Evolutionary conservation across 1,139 yeast genomes (phyloP).

Genomic region (Lodderomyces margitis): DNA sequence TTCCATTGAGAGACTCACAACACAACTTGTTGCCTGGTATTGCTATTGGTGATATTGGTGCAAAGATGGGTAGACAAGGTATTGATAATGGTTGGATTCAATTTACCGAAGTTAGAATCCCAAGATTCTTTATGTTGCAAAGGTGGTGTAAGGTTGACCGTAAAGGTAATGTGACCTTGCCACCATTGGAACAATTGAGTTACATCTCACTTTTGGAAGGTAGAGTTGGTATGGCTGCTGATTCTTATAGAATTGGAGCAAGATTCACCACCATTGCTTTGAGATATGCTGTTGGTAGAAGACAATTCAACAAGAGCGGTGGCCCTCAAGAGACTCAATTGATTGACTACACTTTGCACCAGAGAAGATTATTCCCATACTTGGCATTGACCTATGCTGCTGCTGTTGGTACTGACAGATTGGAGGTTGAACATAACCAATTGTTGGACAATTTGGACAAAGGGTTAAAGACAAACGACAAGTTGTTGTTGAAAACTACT

Average conservation of each 20-base stretch:
- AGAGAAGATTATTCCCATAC: constrained; percentile 78
- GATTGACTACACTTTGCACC: constrained; percentile 83
- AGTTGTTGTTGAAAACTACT: constrained; percentile 43
- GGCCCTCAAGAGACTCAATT: constrained; percentile 55
- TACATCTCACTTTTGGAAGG: constrained; percentile 87
- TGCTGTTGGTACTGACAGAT: constrained; percentile 68
- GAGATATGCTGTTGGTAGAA: constrained; percentile 85
- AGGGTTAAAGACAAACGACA: constrained; percentile 47
- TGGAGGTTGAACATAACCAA: constrained; percentile 51
- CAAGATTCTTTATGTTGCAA: constrained; percentile 79
- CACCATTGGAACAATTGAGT: constrained; percentile 84
- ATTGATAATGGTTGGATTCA: constrained; percentile 96
- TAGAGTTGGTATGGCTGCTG: constrained; percentile 85
- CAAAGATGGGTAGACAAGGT: constrained; percentile 90
- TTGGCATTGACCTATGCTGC: constrained; percentile 79
- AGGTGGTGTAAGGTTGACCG: constrained; percentile 72
- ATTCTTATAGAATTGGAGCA: constrained; percentile 77
- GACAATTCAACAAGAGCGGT: constrained; percentile 63
- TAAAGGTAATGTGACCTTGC: constrained; percentile 66
- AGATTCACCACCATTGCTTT: constrained; percentile 81
- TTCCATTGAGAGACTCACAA: constrained; percentile 74
- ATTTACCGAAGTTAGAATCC: constrained; percentile 76
- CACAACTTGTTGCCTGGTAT: constrained; percentile 78
- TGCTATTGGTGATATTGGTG: constrained; percentile 86
- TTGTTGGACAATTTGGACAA: constrained; percentile 57